Percentiles rank a stretch among this genome's conserved stretches.
Evolutionary conservation across 805 yeast species (phyloP).

Genomic region (Crinitomyces ghanaensis): DNA sequence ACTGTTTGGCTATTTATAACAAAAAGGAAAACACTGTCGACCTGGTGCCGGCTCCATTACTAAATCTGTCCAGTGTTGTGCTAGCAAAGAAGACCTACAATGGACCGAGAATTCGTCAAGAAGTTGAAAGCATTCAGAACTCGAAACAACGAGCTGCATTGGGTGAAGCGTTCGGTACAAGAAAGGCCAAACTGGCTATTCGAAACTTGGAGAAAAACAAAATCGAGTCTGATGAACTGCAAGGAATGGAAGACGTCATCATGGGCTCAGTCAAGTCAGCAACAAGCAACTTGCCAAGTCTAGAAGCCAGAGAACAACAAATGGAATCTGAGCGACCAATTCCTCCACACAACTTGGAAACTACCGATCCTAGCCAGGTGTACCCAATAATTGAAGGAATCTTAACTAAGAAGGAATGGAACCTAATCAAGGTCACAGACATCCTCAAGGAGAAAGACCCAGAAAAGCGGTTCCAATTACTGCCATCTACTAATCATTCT

Average conservation of each 20-base stretch:
- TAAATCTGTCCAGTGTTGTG: slow-evolving; percentile 53
- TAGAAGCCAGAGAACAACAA: slow-evolving; percentile 44
- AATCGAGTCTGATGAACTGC: slow-evolving; percentile 74
- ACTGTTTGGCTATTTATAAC: slow-evolving; percentile 71
- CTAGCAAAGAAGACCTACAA: slow-evolving; percentile 42
- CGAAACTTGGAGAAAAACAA: slow-evolving; percentile 68
- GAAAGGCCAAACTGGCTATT: slow-evolving; percentile 87
- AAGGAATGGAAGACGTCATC: slow-evolving; percentile 64
- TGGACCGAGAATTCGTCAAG: slow-evolving; percentile 57
- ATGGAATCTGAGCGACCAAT: slow-evolving; percentile 68
- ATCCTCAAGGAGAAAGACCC: slow-evolving; percentile 39
- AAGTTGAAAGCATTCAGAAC: slow-evolving; percentile 32
- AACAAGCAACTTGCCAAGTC: slow-evolving; percentile 65
- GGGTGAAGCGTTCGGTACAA: slow-evolving; percentile 96
- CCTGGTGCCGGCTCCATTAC: slow-evolving; percentile 50
- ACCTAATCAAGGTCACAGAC: slow-evolving; percentile 45
- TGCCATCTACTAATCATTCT: slow-evolving; percentile 51
- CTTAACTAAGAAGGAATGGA: slow-evolving; percentile 56
- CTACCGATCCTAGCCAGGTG: slow-evolving; percentile 73
- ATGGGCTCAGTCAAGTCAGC: slow-evolving; percentile 64
- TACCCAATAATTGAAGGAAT: slow-evolving; percentile 57
- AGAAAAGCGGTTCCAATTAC: slow-evolving; percentile 39
- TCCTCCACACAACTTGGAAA: slow-evolving; percentile 63
- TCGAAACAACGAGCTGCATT: slow-evolving; percentile 64
- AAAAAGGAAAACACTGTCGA: slow-evolving; percentile 52